Evolutionary conservation across 768 basidiomycete genomes (phyloP).

Genomic region (Agaricus sinodeliciosus): DNA sequence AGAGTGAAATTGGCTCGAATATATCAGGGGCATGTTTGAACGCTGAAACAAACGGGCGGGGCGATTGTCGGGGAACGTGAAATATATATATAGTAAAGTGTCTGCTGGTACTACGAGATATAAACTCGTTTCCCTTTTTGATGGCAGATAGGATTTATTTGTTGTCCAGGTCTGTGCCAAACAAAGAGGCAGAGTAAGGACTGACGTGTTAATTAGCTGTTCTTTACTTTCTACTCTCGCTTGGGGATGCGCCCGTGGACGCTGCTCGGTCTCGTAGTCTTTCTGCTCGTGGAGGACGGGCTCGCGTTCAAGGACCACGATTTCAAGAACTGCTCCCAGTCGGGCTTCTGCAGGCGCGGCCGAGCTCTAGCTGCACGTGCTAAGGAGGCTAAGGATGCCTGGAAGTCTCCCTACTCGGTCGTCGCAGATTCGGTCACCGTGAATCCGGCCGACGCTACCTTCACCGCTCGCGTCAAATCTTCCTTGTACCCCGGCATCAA

Average conservation of each 20-base stretch:
- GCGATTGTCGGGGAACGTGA: no score
- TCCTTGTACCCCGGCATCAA: constrained; percentile 78
- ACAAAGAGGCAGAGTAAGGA: not conserved
- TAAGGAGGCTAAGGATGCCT: constrained; percentile 44
- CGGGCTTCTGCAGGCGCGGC: constrained; percentile 87
- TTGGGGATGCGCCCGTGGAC: constrained; percentile 28
- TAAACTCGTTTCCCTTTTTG: no score
- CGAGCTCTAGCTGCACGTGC: constrained; percentile 78
- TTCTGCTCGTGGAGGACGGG: constrained; percentile 30
- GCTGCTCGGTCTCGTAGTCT: constrained; percentile 27
- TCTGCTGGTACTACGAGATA: no score
- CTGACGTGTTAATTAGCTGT: constrained; percentile 7
- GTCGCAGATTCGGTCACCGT: constrained; percentile 48
- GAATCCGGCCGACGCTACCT: constrained; percentile 46
- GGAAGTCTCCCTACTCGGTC: constrained; percentile 86
- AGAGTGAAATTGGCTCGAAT: no score
- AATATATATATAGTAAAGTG: no score
- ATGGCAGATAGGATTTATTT: not conserved
- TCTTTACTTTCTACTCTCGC: not conserved
- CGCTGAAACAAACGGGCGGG: no score
- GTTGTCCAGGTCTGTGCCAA: not conserved
- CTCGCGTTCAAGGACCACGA: constrained; percentile 72
- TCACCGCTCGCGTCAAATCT: constrained; percentile 74
- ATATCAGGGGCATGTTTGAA: no score
- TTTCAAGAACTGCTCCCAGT: constrained; percentile 93